These are phyloP conservation scores for Phalaenopsis equestris DNA, from an alignment of 106 monocot genomes.

Conservation along the genomic window DNA sequence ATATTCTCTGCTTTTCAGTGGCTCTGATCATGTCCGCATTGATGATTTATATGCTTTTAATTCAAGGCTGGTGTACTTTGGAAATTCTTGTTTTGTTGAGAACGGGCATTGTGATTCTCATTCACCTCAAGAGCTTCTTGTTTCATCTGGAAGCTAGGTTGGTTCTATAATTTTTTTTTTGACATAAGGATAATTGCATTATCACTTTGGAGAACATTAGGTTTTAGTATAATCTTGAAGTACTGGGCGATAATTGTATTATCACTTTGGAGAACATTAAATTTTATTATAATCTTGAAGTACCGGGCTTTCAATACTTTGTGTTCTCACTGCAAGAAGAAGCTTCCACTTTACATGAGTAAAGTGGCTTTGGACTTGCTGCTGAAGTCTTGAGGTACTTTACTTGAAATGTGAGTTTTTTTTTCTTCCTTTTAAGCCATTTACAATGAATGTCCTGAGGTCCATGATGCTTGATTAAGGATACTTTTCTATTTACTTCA, in stretches of 20 bases:
- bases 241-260: background rate
- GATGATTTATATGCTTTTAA: slow-evolving; percentile 8
- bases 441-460: background rate
- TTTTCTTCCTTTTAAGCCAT: background rate
- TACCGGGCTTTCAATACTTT: no score
- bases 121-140: slow-evolving; percentile 17
- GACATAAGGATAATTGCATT: background rate
- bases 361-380: background rate
- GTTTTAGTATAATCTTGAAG: background rate
- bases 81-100: slow-evolving; percentile 4
- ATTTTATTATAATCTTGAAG: background rate
- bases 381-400: background rate
- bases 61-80: background rate
- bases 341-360: background rate
- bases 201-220: background rate
- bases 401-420: background rate
- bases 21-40: background rate
- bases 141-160: slow-evolving; percentile 21
- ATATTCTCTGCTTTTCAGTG: slow-evolving; percentile 14
- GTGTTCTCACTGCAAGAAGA: background rate
- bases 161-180: background rate
- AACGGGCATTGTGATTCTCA: slow-evolving; percentile 15
- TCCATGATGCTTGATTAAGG: background rate
- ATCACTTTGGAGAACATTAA: background rate
- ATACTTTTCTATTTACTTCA: background rate